A percentile compares a stretch with the other conserved stretches of the same genome.
phyloP scores from a whole-genome alignment of 768 basidiomycete genomes.

The Suillus alpinus region DNA sequence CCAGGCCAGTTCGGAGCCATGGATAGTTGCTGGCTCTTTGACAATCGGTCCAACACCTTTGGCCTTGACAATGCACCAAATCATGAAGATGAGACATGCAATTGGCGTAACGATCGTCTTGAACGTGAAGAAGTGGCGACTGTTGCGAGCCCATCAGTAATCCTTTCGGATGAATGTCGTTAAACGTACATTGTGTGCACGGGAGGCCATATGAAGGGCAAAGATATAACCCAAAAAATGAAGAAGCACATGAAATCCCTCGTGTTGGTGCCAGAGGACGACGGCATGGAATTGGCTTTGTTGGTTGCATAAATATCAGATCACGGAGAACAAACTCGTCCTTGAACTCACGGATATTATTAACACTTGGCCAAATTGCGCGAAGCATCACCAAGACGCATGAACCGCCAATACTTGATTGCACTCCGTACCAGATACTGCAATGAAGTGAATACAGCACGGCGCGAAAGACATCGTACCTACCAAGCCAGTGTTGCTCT shows the following conservation, averaged over 20 bases:
- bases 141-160: conserved; percentile 17
- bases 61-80: conserved; percentile 73
- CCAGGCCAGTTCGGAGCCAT: conserved; percentile 67
- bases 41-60: conserved; percentile 73
- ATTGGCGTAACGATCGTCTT: conserved; percentile 66
- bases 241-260: conserved; percentile 74
- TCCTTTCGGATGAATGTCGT: background rate
- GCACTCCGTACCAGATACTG: conserved; percentile 69
- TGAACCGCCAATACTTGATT: conserved; percentile 70
- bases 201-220: conserved; percentile 75
- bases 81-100: conserved; percentile 63
- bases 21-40: conserved; percentile 51
- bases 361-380: conserved; percentile 67
- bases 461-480: conserved; percentile 16
- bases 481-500: conserved; percentile 65
- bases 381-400: conserved; percentile 68
- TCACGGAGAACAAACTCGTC: background rate
- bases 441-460: conserved; percentile 4
- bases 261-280: conserved; percentile 63
- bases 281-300: conserved; percentile 60
- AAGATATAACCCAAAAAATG: conserved; percentile 74
- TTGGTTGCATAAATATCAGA: background rate
- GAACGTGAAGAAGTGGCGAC: conserved; percentile 70
- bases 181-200: conserved; percentile 64
- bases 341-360: conserved; percentile 49